Evolutionary conservation across 805 yeast genomes (phyloP).

Genomic region (Ogataea nitratoaversa): DNA sequence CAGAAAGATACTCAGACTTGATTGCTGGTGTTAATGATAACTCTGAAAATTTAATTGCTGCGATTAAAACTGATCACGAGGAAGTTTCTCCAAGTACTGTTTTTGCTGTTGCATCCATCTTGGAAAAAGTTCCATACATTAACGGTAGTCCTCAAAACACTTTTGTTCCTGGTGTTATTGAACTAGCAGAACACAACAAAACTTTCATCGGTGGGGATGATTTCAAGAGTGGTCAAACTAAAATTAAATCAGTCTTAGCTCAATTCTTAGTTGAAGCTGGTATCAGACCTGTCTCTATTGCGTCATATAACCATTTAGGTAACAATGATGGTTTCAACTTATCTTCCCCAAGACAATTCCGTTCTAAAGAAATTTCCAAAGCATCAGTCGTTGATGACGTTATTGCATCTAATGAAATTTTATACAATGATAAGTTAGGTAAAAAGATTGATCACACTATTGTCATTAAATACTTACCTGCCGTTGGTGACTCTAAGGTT

Average conservation of each 20-base stretch:
- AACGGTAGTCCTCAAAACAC: conserved; percentile 98
- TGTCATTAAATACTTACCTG: conserved; percentile 89
- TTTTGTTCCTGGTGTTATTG: conserved; percentile 91
- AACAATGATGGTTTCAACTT: conserved; percentile 94
- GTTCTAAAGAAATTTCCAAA: conserved; percentile 93
- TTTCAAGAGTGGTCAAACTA: conserved; percentile 95
- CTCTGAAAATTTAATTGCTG: conserved; percentile 66
- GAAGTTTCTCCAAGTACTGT: conserved; percentile 92
- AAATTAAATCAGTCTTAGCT: conserved; percentile 92
- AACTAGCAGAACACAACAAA: conserved; percentile 73
- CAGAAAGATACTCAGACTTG: conserved; percentile 83
- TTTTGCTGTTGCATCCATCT: conserved; percentile 88
- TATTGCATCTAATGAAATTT: conserved; percentile 77
- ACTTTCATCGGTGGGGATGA: conserved; percentile 94
- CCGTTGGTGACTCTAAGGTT: conserved; percentile 94
- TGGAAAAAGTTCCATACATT: conserved; percentile 85
- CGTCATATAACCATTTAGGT: conserved; percentile 94
- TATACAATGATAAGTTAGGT: conserved; percentile 79
- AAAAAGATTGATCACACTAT: conserved; percentile 86
- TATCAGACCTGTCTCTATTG: conserved; percentile 89
- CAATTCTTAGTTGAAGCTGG: conserved; percentile 97
- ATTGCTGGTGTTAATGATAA: conserved; percentile 82
- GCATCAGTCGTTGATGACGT: conserved; percentile 92
- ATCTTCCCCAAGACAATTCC: conserved; percentile 88
- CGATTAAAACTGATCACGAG: conserved; percentile 73